A percentile compares a stretch with the other conserved stretches of the same genome.
Evolutionary conservation across 2,329 filamentous ascomycete genomes (phyloP).

Genomic region (Diaporthe caulivora): DNA sequence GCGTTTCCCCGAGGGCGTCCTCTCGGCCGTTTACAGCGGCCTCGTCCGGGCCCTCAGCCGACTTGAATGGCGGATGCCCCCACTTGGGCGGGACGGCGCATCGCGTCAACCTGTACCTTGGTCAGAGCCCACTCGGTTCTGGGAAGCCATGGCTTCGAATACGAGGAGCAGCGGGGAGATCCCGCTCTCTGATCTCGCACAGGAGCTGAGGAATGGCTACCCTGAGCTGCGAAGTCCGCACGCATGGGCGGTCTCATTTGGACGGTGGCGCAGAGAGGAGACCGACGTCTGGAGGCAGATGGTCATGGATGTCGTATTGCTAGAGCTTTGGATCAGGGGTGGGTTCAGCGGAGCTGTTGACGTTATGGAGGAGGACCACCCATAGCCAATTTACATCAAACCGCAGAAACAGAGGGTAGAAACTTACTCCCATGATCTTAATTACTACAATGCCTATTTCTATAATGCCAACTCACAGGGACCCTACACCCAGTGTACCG

Average conservation of each 20-base stretch:
- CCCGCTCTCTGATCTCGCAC: neutral
- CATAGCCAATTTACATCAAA: no score
- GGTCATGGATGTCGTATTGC: neutral
- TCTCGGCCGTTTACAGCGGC: neutral
- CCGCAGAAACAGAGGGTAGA: no score
- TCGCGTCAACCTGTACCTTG: neutral
- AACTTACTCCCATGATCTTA: no score
- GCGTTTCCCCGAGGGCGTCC: neutral
- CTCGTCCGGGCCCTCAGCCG: neutral
- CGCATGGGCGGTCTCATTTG: neutral
- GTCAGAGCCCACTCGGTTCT: neutral
- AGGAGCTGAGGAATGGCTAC: neutral
- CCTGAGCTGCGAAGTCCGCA: neutral
- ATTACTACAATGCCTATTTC: no score
- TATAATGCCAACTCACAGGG: no score
- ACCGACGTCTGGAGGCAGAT: neutral
- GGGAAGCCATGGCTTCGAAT: neutral
- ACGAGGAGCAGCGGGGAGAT: neutral
- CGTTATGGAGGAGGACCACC: neutral
- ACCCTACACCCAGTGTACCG: no score
- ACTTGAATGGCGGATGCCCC: neutral
- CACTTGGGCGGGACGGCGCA: neutral
- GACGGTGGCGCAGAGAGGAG: neutral
- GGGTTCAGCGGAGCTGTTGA: neutral
- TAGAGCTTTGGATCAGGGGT: neutral